phyloP scores from a whole-genome alignment of 75 land plant species.

The Pseudotsuga menziesii region DNA sequence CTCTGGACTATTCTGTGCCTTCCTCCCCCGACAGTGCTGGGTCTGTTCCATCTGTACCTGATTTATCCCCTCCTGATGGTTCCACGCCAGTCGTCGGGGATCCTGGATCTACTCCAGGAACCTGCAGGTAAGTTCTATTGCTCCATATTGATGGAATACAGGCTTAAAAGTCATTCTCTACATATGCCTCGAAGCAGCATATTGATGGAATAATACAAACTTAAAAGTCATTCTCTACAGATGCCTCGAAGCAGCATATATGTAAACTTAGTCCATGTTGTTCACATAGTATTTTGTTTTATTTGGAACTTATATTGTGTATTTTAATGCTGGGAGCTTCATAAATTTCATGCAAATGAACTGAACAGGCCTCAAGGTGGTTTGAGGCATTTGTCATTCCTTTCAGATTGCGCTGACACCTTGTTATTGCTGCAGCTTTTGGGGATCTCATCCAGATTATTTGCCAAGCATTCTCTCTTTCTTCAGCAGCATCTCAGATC shows the following conservation, averaged over 20 bases:
- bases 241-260: too few species aligned
- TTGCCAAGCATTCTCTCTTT: constrained; percentile 44
- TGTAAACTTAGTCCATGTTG: too few species aligned
- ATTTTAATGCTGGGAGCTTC: not conserved
- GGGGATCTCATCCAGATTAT: constrained; percentile 34
- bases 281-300: not conserved
- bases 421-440: constrained; percentile 26
- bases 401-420: not conserved
- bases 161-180: too few species aligned
- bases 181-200: too few species aligned
- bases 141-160: too few species aligned
- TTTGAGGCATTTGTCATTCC: not conserved
- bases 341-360: not conserved
- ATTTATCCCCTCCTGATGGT: not conserved
- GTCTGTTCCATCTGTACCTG: not conserved
- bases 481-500: constrained; percentile 29
- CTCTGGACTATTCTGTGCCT: too few species aligned
- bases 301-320: not conserved
- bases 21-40: not conserved
- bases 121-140: constrained; percentile 40
- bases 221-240: too few species aligned
- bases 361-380: not conserved
- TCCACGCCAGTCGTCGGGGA: not conserved
- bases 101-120: constrained; percentile 16
- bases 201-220: too few species aligned